phyloP scores from a whole-genome alignment of 257 asterid species.

The Penstemon eatonii region DNA sequence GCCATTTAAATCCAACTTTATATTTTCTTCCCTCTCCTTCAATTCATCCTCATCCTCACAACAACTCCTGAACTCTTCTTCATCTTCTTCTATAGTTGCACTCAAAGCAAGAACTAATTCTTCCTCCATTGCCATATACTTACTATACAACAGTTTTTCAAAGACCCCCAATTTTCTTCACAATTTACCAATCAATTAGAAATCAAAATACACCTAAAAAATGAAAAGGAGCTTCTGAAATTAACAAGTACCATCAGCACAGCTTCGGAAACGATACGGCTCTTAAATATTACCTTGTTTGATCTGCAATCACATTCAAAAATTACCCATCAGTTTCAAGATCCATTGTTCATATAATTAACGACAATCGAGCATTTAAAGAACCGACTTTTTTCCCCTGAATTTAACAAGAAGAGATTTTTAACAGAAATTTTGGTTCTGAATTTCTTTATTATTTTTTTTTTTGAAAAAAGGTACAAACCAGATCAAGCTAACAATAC shows the following conservation, averaged over 20 bases:
- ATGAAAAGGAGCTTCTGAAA: slow-evolving; percentile 20
- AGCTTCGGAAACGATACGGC: slow-evolving; percentile 1
- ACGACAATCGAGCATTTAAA: slow-evolving; percentile 18
- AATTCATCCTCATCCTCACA: slow-evolving; percentile 69
- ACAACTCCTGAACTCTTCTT: slow-evolving; percentile 93
- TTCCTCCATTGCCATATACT: slow-evolving; percentile 39
- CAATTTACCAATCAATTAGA: slow-evolving; percentile 12
- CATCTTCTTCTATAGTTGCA: slow-evolving; percentile 66
- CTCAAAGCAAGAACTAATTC: slow-evolving; percentile 26
- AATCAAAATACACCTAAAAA: slow-evolving; percentile 9
- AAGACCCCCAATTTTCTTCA: slow-evolving; percentile 21
- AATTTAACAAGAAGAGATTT: slow-evolving; percentile 26
- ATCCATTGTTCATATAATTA: slow-evolving; percentile 42
- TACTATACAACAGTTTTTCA: background rate
- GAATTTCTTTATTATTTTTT: background rate
- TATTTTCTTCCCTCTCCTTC: slow-evolving; percentile 39
- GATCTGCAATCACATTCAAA: slow-evolving; percentile 42
- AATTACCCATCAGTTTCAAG: slow-evolving; percentile 42
- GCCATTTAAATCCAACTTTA: slow-evolving; percentile 26
- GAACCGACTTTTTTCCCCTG: slow-evolving; percentile 3
- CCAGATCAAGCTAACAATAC: slow-evolving; percentile 23
- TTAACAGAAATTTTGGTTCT: slow-evolving; percentile 13
- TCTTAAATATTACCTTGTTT: slow-evolving; percentile 13
- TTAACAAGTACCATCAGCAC: slow-evolving; percentile 11
- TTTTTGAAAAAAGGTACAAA: slow-evolving; percentile 23